Base-by-base conservation (phyloP, 768 basidiomycete species). In the Hericium rajendrae region DNA sequence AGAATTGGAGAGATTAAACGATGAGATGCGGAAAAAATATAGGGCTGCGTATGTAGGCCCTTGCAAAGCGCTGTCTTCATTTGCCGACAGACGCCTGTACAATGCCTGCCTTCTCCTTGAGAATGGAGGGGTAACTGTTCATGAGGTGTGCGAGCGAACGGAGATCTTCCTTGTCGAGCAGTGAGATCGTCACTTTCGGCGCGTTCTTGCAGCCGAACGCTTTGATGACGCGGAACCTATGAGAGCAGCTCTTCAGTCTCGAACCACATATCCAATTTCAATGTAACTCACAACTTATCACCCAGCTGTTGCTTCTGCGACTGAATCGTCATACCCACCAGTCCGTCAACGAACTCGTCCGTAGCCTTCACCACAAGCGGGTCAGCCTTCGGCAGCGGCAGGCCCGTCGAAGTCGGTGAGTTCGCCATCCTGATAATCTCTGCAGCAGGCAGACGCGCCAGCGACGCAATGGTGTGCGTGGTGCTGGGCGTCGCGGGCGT, bases 131-230 rank as follows among this genome's bases (percentile, higher is more conserved):
- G 69, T 90, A 93, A 67, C 88, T 88, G 69, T 91, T 88, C 84
- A 91, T 85, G 46, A 94, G 78, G 68, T 91, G 89, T 6, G 89
- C 86, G 50, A 94, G 78, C 4, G 90, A 76, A 46, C 86, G 81
- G 22, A 94, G 78, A 65, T 95, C 92, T 58, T 94, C 93, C 63
- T 85, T 78, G 65, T 94, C 91, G 59, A 95, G 73, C 9, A 94
- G 78, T 4, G 79, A 73, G 63, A 97, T 90, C 1, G 92, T 94
- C 60, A 91, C 73, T 68, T 93, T 93, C 52, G 91, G 88, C 83
- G 89, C 86, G 48, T 79, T 78, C 67, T 90, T 93, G 66, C 97
- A 78, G 24, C 91, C 90, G 65, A 87, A 85, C 9, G 84, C 81
- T 69, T 91, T 93, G 67, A 83, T 71, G 22, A 77, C 70, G 57